These are phyloP conservation scores for Calonectria montana DNA, from an alignment of 2,329 filamentous ascomycete genomes.

Conservation along the genomic window DNA sequence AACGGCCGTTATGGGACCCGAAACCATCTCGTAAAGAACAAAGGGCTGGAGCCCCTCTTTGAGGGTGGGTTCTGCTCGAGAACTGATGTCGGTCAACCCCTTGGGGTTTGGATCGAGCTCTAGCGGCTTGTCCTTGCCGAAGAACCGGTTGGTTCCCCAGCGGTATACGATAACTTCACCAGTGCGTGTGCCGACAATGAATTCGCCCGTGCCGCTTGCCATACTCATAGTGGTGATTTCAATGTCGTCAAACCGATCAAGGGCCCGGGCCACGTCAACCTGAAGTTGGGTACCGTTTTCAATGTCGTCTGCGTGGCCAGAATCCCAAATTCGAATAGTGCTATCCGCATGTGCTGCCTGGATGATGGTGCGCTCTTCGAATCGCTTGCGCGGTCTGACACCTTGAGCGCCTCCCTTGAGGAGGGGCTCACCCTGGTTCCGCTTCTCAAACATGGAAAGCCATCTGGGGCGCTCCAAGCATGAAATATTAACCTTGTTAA, in stretches of 20 bases:
- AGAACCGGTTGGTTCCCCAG: slow-evolving; percentile 84
- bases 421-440: slow-evolving; percentile 81
- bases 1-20: slow-evolving; percentile 82
- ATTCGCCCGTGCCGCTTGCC: slow-evolving; percentile 82
- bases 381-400: slow-evolving; percentile 76
- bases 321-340: slow-evolving; percentile 92
- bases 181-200: slow-evolving; percentile 81
- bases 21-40: slow-evolving; percentile 83
- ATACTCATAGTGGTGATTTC: slow-evolving; percentile 85
- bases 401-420: slow-evolving; percentile 83
- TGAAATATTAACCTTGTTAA: slow-evolving; percentile 78
- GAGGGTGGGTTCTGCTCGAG: slow-evolving; percentile 76
- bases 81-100: slow-evolving; percentile 79
- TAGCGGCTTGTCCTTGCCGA: slow-evolving; percentile 68
- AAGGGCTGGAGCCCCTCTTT: slow-evolving; percentile 86
- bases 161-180: slow-evolving; percentile 91
- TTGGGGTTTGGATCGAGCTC: slow-evolving; percentile 71
- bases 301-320: slow-evolving; percentile 90
- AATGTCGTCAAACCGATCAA: slow-evolving; percentile 82
- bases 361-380: slow-evolving; percentile 85
- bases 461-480: slow-evolving; percentile 82
- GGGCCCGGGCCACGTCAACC: slow-evolving; percentile 84
- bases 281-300: slow-evolving; percentile 87
- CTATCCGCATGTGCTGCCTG: slow-evolving; percentile 92
- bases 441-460: slow-evolving; percentile 90